These are phyloP conservation scores for Colletotrichum endophyticum DNA, from an alignment of 2,329 filamentous ascomycete genomes.

Conservation along the genomic window DNA sequence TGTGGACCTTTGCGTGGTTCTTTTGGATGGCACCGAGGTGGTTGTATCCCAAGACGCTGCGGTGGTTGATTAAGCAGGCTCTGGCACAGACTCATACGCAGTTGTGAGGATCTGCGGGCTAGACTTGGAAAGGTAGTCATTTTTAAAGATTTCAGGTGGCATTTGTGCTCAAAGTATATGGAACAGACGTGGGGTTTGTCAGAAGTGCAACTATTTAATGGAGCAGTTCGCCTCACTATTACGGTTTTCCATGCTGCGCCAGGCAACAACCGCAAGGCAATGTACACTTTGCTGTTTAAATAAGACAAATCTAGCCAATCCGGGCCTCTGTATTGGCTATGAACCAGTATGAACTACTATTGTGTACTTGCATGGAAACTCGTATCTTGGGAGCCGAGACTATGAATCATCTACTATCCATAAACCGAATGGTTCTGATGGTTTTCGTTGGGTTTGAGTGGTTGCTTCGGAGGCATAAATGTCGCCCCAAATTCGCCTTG, in stretches of 20 bases:
- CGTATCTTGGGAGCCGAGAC: not conserved
- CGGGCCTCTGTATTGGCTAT: rapidly evolving
- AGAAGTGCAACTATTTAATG: not conserved
- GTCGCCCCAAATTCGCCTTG: not conserved
- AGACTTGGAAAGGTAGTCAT: not conserved
- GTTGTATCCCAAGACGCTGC: not conserved
- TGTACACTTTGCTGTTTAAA: not conserved
- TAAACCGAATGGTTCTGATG: too few species aligned
- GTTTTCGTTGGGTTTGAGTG: not conserved
- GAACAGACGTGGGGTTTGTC: not conserved
- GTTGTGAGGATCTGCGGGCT: not conserved
- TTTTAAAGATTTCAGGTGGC: not conserved
- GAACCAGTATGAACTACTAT: not conserved
- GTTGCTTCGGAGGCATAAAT: not conserved
- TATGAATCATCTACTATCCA: not conserved
- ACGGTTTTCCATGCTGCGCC: not conserved
- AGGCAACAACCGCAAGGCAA: not conserved
- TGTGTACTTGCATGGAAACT: not conserved
- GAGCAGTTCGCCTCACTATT: not conserved
- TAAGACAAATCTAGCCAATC: not conserved
- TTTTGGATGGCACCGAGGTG: not conserved
- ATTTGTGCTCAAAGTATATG: not conserved
- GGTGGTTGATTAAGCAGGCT: not conserved
- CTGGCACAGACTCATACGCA: not conserved
- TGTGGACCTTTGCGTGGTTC: not conserved